Evolutionary conservation across 1,284 basidiomycete species (phyloP).

Genomic region (Moesziomyces sp.): DNA sequence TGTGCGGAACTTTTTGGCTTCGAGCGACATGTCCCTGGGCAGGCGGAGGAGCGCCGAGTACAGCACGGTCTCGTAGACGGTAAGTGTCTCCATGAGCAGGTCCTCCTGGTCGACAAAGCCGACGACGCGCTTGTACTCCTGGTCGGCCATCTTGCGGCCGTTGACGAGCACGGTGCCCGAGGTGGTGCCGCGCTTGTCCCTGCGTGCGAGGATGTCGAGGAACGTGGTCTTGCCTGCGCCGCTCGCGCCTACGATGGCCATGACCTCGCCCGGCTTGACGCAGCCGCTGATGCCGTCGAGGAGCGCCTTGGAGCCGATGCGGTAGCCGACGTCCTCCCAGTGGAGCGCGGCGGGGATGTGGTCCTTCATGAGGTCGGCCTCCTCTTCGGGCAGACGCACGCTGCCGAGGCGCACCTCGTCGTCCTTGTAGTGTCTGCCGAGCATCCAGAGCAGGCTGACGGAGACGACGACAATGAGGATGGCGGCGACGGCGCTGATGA

Average conservation of each 20-base stretch:
- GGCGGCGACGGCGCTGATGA: conserved; percentile 82
- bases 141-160: conserved; percentile 79
- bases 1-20: conserved; percentile 92
- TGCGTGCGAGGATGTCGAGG: conserved; percentile 92
- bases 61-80: conserved; percentile 95
- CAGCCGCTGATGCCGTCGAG: conserved; percentile 86
- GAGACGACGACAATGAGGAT: conserved; percentile 73
- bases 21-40: conserved; percentile 91
- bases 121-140: conserved; percentile 83
- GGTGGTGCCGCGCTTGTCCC: conserved; percentile 83
- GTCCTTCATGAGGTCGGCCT: conserved; percentile 86
- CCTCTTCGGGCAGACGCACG: conserved; percentile 72
- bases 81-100: conserved; percentile 92
- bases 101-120: conserved; percentile 99
- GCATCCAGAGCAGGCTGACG: conserved; percentile 67
- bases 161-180: conserved; percentile 84
- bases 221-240: conserved; percentile 97
- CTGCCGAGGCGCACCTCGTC: conserved; percentile 39
- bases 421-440: conserved; percentile 53
- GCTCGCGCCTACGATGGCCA: conserved; percentile 93
- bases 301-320: conserved; percentile 73
- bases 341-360: conserved; percentile 92
- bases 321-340: conserved; percentile 85
- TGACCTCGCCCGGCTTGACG: conserved; percentile 89
- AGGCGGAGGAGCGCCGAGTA: conserved; percentile 89